phyloP scores from a whole-genome alignment of 805 yeast species.

The Nakazawaea pomicola region DNA sequence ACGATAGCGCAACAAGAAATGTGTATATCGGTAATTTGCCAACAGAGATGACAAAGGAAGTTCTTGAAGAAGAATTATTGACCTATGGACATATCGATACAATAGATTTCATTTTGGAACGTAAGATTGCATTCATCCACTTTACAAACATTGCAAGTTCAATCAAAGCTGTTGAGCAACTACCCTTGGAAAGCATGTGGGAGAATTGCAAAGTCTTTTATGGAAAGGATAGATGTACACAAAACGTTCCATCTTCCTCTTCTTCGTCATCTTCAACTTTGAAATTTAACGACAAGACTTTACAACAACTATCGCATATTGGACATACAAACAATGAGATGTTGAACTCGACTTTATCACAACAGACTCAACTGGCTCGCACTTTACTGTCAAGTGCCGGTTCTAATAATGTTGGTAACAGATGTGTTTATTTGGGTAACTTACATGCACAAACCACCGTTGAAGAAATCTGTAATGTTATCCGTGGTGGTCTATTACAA shows the following conservation, averaged over 20 bases:
- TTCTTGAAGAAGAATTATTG: slow-evolving; percentile 26
- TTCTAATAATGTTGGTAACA: slow-evolving; percentile 36
- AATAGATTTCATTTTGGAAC: slow-evolving; percentile 21
- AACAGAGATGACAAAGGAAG: slow-evolving; percentile 17
- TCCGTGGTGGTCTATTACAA: slow-evolving; percentile 75
- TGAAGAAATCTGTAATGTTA: slow-evolving; percentile 72
- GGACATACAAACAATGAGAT: slow-evolving; percentile 10
- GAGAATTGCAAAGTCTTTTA: slow-evolving; percentile 23
- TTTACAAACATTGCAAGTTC: slow-evolving; percentile 43
- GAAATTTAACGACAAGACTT: slow-evolving; percentile 10
- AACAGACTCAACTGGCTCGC: slow-evolving; percentile 2
- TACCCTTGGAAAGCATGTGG: slow-evolving; percentile 22
- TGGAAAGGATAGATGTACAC: slow-evolving; percentile 22
- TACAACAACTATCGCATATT: slow-evolving; percentile 11
- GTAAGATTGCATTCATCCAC: slow-evolving; percentile 27
- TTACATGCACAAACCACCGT: slow-evolving; percentile 58
- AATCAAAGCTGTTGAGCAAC: slow-evolving; percentile 37
- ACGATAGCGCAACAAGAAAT: slow-evolving; percentile 24
- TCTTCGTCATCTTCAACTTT: slow-evolving; percentile 7
- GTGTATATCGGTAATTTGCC: slow-evolving; percentile 23
- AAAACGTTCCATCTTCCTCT: not conserved
- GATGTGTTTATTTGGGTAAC: slow-evolving; percentile 68
- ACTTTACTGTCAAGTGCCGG: slow-evolving; percentile 4
- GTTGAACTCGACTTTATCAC: slow-evolving; percentile 12
- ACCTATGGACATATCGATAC: slow-evolving; percentile 39